Conservation (phyloP, 116 monocot genomes). For the Trichopus zeylanicus region DNA sequence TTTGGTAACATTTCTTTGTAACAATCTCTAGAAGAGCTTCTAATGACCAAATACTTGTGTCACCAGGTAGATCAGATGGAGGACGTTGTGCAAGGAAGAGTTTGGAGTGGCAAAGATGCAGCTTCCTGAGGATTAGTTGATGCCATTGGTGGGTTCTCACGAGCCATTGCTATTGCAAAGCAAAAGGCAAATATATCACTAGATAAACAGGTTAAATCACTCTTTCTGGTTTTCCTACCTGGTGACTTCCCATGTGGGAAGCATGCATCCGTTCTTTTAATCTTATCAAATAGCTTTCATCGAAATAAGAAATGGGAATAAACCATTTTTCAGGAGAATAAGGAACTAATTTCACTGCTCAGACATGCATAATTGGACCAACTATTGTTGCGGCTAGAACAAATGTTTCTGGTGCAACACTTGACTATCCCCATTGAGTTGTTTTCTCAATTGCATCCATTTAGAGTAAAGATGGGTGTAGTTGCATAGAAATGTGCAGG, state of each 20-base stretch:
- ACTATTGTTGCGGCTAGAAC: no score
- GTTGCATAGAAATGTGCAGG: no score
- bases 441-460: no score
- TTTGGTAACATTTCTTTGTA: not conserved
- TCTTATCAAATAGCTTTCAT: no score
- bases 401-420: no score
- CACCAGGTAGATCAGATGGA: conserved; percentile 87
- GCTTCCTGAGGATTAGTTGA: conserved; percentile 72
- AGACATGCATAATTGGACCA: no score
- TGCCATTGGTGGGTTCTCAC: conserved; percentile 76
- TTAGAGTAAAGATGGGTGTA: no score
- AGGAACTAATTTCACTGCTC: no score
- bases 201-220: conserved; percentile 40
- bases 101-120: conserved; percentile 87
- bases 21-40: conserved; percentile 1
- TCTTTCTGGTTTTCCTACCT: not conserved
- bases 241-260: not conserved
- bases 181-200: conserved; percentile 74
- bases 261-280: no score
- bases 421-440: no score
- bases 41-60: conserved; percentile 2
- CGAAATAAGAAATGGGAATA: no score
- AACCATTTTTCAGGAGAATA: no score
- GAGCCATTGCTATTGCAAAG: conserved; percentile 94
- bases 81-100: conserved; percentile 82